Percentiles rank a stretch among this genome's conserved stretches.
These are phyloP conservation scores for Lagenaria siceraria DNA, from an alignment of 306 rosid species.

Conservation along the genomic window DNA sequence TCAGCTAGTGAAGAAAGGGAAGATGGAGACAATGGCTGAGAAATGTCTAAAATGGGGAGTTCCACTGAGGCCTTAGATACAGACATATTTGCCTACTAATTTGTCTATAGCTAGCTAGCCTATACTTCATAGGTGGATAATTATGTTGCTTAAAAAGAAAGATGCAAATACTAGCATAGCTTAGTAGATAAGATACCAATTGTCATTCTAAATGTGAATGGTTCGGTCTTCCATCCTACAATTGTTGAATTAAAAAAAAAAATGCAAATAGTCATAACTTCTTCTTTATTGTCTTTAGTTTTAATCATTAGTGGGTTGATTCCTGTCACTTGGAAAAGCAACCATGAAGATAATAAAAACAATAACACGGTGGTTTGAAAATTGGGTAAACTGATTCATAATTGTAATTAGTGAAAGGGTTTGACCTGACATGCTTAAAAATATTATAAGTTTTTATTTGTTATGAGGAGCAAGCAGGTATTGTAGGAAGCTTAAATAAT, in stretches of 20 bases:
- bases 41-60: slow-evolving; percentile 76
- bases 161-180: not conserved
- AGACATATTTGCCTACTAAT: slow-evolving; percentile 31
- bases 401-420: slow-evolving; percentile 5
- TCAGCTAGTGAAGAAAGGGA: slow-evolving; percentile 47
- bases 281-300: not conserved
- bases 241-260: not conserved
- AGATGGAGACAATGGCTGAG: slow-evolving; percentile 47
- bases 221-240: too few relatives aligned
- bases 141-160: not conserved
- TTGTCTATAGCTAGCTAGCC: not conserved
- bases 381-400: not conserved
- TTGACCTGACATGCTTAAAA: not conserved
- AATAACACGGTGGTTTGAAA: not conserved
- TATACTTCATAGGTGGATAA: not conserved
- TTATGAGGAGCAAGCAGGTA: slow-evolving; percentile 1
- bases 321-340: slow-evolving; percentile 4
- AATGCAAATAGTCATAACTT: not conserved
- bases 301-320: slow-evolving; percentile 7
- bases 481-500: slow-evolving; percentile 6
- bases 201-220: too few relatives aligned
- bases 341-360: not conserved
- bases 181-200: too few relatives aligned
- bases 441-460: not conserved
- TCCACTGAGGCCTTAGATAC: slow-evolving; percentile 35